Base-by-base conservation (phyloP, 2,329 filamentous ascomycete genomes). In the Fusarium camptoceras region DNA sequence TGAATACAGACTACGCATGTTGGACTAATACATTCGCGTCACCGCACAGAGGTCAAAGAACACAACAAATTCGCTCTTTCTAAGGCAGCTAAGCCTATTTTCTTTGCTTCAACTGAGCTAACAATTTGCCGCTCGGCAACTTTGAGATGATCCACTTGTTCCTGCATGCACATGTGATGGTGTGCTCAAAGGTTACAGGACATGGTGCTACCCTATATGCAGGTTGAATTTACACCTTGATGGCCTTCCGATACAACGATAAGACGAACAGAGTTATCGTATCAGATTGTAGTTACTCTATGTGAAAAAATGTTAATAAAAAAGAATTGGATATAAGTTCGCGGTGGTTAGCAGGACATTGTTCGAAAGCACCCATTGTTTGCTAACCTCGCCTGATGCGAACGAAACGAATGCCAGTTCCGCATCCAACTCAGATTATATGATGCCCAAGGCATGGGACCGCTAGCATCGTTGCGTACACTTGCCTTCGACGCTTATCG, bases 271-370 rank as follows among this genome's bases (percentile, higher is more conserved):
- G n/a, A n/a, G n/a, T n/a, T n/a, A n/a, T n/a, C n/a, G n/a, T n/a
- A n/a, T n/a, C n/a, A n/a, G n/a, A n/a, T n/a, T n/a, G n/a, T n/a
- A n/a, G n/a, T n/a, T n/a, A 37, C 14, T 30, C 11, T 10, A 0
- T 37, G n/a, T 7, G 7, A 37, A n/a, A 6, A 12, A 7, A 37
- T 1, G 18, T n/a, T 1, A n/a, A n/a, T 14, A 14, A 10, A n/a
- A n/a, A 11, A 5, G 31, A 10, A 37, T 18, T n/a, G 5, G 5
- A 37, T 11, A 9, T 18, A n/a, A 6, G 18, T 4, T 9, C 12
- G 4, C 3, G 6, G 11, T 6, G n/a, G 18, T 11, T n/a, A 6
- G n/a, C 18, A 3, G 5, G n/a, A 6, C 10, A 2, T 37, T 37
- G 6, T 4, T 7, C 10, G 7, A 8, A 31, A 8, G 7, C 30